Conservation (phyloP, 2,329 filamentous ascomycete species). For the Fusarium newnesense region DNA sequence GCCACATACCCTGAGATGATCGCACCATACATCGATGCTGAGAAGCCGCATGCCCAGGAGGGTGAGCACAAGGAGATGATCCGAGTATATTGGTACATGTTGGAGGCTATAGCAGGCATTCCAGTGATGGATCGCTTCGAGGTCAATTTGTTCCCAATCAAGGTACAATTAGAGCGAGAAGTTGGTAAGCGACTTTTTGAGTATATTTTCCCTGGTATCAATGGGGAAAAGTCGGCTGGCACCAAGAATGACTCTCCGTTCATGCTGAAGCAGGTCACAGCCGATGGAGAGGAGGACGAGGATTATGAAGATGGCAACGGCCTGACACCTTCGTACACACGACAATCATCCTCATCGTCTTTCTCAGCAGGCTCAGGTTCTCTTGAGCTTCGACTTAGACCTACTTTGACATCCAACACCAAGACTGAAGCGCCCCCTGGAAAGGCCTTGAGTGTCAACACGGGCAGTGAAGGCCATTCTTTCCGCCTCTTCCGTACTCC, state of each 20-base stretch:
- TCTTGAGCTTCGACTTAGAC: slow-evolving; percentile 83
- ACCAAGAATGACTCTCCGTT: slow-evolving; percentile 71
- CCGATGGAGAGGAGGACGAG: slow-evolving; percentile 59
- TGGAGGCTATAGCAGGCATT: slow-evolving; percentile 97
- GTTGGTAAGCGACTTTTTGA: slow-evolving; percentile 94
- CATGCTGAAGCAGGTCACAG: slow-evolving; percentile 55
- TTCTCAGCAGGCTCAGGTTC: slow-evolving; percentile 75
- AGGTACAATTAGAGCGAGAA: slow-evolving; percentile 91
- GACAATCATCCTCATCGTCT: slow-evolving; percentile 54
- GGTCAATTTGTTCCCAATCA: slow-evolving; percentile 91
- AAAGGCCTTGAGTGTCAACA: slow-evolving; percentile 62
- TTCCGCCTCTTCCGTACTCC: slow-evolving; percentile 64
- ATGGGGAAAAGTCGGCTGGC: slow-evolving; percentile 60
- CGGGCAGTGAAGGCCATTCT: slow-evolving; percentile 58
- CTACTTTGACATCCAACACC: slow-evolving; percentile 76
- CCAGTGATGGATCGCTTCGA: slow-evolving; percentile 98
- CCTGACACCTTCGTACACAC: slow-evolving; percentile 53
- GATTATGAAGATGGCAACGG: slow-evolving; percentile 54
- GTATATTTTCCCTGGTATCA: slow-evolving; percentile 93
- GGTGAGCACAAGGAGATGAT: slow-evolving; percentile 81
- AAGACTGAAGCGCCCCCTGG: slow-evolving; percentile 49
- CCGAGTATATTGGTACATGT: slow-evolving; percentile 95
- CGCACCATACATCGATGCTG: slow-evolving; percentile 82
- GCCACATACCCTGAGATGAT: slow-evolving; percentile 98
- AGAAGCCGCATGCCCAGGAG: slow-evolving; percentile 56